Conservation (phyloP, 2,329 filamentous ascomycete species). For the Pseudogymnoascus sp. region DNA sequence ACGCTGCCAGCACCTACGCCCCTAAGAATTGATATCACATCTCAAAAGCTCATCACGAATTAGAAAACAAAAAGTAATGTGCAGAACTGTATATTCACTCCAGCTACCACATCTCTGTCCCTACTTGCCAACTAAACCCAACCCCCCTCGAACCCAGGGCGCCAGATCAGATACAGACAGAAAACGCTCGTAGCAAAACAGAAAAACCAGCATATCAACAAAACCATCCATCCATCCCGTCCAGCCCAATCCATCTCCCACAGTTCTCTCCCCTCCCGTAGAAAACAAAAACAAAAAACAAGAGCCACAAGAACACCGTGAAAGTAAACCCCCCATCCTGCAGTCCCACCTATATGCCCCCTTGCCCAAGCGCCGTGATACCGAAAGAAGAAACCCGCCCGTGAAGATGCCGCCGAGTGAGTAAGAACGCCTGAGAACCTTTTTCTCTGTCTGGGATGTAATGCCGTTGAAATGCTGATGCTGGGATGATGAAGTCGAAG, state of each 20-base stretch:
- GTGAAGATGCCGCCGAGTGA: not conserved
- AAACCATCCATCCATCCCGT: not conserved
- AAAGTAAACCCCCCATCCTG: not conserved
- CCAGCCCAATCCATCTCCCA: not conserved
- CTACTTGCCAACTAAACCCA: not conserved
- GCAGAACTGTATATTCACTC: constrained; percentile 1
- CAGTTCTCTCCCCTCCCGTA: not conserved
- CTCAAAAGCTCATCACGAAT: not conserved
- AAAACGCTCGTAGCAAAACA: not conserved
- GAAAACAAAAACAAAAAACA: not conserved
- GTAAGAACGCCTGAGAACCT: not conserved
- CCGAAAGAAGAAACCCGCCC: not conserved
- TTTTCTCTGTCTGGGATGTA: not conserved
- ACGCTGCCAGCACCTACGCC: not conserved
- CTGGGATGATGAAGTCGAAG: not conserved
- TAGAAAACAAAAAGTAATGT: not conserved
- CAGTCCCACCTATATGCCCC: not conserved
- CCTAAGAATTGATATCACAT: not conserved
- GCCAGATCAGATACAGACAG: not conserved
- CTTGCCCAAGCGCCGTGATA: not conserved
- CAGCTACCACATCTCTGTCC: not conserved
- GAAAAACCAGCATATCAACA: not conserved
- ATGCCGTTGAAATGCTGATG: not conserved
- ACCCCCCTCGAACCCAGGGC: not conserved
- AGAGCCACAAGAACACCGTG: not conserved